A percentile compares a stretch with the other conserved stretches of the same genome.
Evolutionary conservation across 345 rosid species (phyloP).

Genomic region (Brassica incana): DNA sequence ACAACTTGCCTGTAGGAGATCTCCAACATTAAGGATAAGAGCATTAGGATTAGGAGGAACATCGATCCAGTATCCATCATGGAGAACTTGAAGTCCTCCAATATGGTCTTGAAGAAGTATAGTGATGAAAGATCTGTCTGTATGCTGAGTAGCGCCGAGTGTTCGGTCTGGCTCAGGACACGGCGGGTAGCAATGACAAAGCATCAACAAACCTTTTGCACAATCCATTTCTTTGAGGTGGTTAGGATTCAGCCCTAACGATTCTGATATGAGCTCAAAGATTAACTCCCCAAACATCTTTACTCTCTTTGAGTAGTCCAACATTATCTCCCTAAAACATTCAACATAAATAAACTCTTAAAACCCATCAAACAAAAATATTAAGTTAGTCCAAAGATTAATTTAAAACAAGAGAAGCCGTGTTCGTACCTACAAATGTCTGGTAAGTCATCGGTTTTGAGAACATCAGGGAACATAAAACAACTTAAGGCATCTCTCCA

Average conservation of each 20-base stretch:
- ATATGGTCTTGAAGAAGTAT: slow-evolving; percentile 58
- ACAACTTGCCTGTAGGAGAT: slow-evolving; percentile 46
- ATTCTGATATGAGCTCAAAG: too few species aligned
- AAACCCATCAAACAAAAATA: too few species aligned
- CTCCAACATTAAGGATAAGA: slow-evolving; percentile 52
- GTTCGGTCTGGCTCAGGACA: slow-evolving; percentile 16
- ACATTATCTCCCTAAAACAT: slow-evolving; percentile 36
- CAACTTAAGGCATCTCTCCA: background rate
- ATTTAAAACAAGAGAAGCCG: background rate
- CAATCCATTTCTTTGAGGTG: too few species aligned
- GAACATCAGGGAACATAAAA: background rate
- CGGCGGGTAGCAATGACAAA: too few species aligned
- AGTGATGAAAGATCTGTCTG: slow-evolving; percentile 49
- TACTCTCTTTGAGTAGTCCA: too few species aligned
- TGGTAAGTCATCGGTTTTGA: background rate
- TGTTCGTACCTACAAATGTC: background rate
- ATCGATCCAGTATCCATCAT: slow-evolving; percentile 45
- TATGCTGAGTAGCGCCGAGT: slow-evolving; percentile 43
- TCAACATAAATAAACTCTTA: too few species aligned
- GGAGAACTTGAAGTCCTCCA: slow-evolving; percentile 57
- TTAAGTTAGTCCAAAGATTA: too few species aligned
- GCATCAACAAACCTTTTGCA: too few species aligned
- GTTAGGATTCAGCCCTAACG: too few species aligned
- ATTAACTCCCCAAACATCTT: too few species aligned
- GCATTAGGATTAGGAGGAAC: slow-evolving; percentile 49